phyloP scores from a whole-genome alignment of 768 basidiomycete genomes.

The Leccinum disarticulatum region DNA sequence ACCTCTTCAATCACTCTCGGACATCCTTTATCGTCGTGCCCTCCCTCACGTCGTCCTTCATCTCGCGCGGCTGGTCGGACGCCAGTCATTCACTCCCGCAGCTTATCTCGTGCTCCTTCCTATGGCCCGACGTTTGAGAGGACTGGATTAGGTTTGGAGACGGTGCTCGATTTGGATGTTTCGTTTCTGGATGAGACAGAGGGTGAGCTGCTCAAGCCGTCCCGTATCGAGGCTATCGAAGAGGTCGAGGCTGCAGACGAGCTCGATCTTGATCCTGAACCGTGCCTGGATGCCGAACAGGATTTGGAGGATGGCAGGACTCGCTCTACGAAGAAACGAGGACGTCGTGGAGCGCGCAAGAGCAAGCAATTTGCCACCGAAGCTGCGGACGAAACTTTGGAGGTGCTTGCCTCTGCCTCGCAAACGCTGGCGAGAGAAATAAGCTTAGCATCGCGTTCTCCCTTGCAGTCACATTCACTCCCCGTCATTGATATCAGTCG shows the following conservation, averaged over 20 bases:
- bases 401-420: constrained; percentile 74
- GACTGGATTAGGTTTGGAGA: constrained; percentile 45
- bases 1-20: constrained; percentile 58
- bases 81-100: constrained; percentile 52
- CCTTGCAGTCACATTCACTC: constrained; percentile 34
- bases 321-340: constrained; percentile 73
- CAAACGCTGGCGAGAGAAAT: constrained; percentile 85
- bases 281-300: constrained; percentile 19
- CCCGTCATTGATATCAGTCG: constrained; percentile 26
- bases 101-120: constrained; percentile 64
- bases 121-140: constrained; percentile 46
- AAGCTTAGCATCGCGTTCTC: constrained; percentile 59
- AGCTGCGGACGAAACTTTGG: constrained; percentile 55
- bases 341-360: constrained; percentile 84
- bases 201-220: constrained; percentile 27
- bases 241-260: constrained; percentile 39
- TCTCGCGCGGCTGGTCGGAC: constrained; percentile 62
- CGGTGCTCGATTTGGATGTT: constrained; percentile 51
- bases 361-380: constrained; percentile 45
- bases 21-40: constrained; percentile 61
- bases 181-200: constrained; percentile 43
- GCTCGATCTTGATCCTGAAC: constrained; percentile 27
- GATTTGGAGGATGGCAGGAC: constrained; percentile 37
- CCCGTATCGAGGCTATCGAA: constrained; percentile 34
- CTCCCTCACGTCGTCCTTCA: constrained; percentile 68